A percentile compares a stretch with the other conserved stretches of the same genome.
These are phyloP conservation scores for Phytophthora lateralis DNA, from an alignment of 352 stramenopile species.

Conservation along the genomic window DNA sequence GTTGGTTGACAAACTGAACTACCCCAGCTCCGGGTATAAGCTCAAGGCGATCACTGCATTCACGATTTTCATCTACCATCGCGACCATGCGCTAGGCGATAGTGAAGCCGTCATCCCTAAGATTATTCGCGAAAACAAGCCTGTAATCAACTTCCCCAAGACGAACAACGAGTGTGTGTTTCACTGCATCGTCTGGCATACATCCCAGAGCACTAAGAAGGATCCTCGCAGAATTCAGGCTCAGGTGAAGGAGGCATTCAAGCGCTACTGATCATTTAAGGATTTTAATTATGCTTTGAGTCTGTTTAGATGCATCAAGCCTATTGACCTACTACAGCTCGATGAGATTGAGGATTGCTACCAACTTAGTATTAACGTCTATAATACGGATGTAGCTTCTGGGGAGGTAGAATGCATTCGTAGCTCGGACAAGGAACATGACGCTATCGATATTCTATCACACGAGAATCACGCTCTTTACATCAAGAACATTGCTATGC, in stretches of 20 bases:
- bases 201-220: slow-evolving; percentile 5
- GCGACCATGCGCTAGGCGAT: slow-evolving; percentile 19
- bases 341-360: too few relatives aligned
- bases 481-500: slow-evolving; percentile 10
- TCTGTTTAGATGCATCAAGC: slow-evolving; percentile 5
- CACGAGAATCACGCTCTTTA: slow-evolving; percentile 21
- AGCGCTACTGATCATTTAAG: background rate
- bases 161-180: slow-evolving; percentile 17
- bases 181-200: too few relatives aligned
- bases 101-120: slow-evolving; percentile 20
- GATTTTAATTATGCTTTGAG: slow-evolving; percentile 1
- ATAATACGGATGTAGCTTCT: too few relatives aligned
- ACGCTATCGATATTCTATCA: too few relatives aligned
- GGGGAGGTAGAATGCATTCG: too few relatives aligned
- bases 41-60: slow-evolving; percentile 1
- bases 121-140: slow-evolving; percentile 21
- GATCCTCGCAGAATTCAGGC: too few relatives aligned
- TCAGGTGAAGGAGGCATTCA: too few relatives aligned
- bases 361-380: too few relatives aligned
- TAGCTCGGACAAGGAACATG: too few relatives aligned
- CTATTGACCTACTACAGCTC: slow-evolving; percentile 8
- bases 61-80: slow-evolving; percentile 20
- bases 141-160: slow-evolving; percentile 34
- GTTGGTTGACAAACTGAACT: slow-evolving; percentile 9
- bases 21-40: slow-evolving; percentile 7